phyloP scores from a whole-genome alignment of 1,284 basidiomycete species.

The Prillingera fragicola region DNA sequence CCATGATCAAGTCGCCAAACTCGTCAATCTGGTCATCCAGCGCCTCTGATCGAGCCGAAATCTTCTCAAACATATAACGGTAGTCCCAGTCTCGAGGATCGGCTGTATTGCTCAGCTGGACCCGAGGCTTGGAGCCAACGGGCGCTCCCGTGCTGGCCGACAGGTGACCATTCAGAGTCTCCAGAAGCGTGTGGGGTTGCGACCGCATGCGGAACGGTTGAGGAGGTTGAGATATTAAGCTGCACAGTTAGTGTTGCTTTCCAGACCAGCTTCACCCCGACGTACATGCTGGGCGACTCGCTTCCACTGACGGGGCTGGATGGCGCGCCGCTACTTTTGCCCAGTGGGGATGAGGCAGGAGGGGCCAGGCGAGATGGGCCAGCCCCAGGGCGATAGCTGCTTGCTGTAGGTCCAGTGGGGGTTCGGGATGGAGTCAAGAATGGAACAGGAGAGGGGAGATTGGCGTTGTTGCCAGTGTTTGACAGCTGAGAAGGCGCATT shows the following conservation, averaged over 20 bases:
- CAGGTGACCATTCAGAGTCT: slow-evolving; percentile 47
- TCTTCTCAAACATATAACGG: slow-evolving; percentile 89
- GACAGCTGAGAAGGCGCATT: slow-evolving; percentile 13
- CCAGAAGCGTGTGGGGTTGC: slow-evolving; percentile 37
- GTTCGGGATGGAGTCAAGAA: slow-evolving; percentile 16
- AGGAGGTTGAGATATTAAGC: slow-evolving; percentile 17
- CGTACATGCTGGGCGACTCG: slow-evolving; percentile 21
- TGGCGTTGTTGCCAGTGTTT: slow-evolving; percentile 23
- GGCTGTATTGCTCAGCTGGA: slow-evolving; percentile 24
- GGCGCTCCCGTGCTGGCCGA: slow-evolving; percentile 14
- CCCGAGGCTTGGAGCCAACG: slow-evolving; percentile 16
- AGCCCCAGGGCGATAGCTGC: slow-evolving; percentile 19
- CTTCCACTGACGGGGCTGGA: slow-evolving; percentile 33
- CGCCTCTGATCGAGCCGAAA: slow-evolving; percentile 69
- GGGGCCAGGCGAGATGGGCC: slow-evolving; percentile 19
- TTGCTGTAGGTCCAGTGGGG: slow-evolving; percentile 17
- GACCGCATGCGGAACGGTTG: slow-evolving; percentile 37
- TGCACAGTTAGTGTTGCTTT: background rate
- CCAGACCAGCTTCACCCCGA: background rate
- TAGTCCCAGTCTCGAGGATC: slow-evolving; percentile 48
- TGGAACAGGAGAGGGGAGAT: slow-evolving; percentile 19
- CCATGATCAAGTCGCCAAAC: slow-evolving; percentile 64
- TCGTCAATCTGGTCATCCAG: slow-evolving; percentile 82
- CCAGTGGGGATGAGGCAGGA: slow-evolving; percentile 20
- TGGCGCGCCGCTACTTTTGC: slow-evolving; percentile 18